phyloP scores from a whole-genome alignment of 805 yeast genomes.

The Tetrapisispora namnaoensis region DNA sequence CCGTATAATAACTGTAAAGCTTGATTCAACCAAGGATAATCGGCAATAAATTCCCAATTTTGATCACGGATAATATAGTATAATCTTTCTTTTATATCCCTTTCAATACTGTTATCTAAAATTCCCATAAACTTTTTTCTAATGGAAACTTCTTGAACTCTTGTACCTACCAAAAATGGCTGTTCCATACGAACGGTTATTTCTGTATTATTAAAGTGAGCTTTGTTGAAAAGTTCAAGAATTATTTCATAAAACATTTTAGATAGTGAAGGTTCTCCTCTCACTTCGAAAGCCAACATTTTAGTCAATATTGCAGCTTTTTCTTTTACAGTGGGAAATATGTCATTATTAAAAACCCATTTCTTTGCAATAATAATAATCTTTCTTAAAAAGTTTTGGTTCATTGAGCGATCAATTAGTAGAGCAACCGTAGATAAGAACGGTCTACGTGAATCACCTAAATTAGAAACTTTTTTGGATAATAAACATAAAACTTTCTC shows the following conservation, averaged over 20 bases:
- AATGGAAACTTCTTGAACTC: constrained; percentile 63
- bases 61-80: constrained; percentile 88
- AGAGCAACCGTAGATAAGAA: constrained; percentile 82
- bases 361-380: constrained; percentile 69
- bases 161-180: constrained; percentile 89
- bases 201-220: constrained; percentile 70
- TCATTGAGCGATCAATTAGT: constrained; percentile 78
- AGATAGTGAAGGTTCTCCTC: constrained; percentile 73
- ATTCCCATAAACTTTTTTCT: constrained; percentile 73
- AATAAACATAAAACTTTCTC: constrained; percentile 70
- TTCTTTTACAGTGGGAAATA: constrained; percentile 91
- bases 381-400: constrained; percentile 60
- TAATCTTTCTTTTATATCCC: constrained; percentile 65
- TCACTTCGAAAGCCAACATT: constrained; percentile 84
- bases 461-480: constrained; percentile 67
- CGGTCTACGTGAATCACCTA: constrained; percentile 89
- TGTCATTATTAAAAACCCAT: constrained; percentile 85
- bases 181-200: constrained; percentile 92
- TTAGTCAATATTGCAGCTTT: constrained; percentile 89
- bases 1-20: constrained; percentile 82
- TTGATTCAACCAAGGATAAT: constrained; percentile 90
- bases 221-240: constrained; percentile 77
- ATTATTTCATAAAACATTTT: constrained; percentile 78
- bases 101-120: constrained; percentile 67
- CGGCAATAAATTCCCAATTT: constrained; percentile 93